phyloP scores from a whole-genome alignment of 2,329 filamentous ascomycete genomes.

The Apiospora arundinis region DNA sequence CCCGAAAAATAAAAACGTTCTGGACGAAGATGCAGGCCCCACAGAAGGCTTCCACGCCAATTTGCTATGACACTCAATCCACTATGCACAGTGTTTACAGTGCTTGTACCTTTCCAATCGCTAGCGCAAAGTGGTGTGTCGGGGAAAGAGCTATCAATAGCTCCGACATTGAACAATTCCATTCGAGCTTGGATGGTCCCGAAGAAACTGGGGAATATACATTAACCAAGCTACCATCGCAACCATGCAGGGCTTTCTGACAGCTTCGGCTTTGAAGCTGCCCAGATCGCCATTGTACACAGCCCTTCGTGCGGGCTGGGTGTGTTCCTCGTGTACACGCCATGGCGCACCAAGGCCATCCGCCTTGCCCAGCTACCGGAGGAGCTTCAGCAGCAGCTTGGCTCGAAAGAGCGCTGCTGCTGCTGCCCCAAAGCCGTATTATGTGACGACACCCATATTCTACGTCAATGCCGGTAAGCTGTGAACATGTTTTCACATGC shows the following conservation, averaged over 20 bases:
- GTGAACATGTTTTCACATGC: background rate
- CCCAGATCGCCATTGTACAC: background rate
- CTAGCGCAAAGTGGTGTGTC: background rate
- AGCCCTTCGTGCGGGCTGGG: constrained; percentile 14
- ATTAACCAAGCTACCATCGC: constrained; percentile 1
- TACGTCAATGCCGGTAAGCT: constrained; percentile 91
- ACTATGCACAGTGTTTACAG: constrained; percentile 1
- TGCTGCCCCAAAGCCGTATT: constrained; percentile 89
- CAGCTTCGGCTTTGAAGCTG: constrained; percentile 16
- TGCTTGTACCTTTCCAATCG: background rate
- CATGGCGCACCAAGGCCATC: background rate
- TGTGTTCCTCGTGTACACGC: background rate
- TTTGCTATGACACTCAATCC: background rate
- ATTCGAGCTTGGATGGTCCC: background rate
- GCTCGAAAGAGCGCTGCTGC: constrained; percentile 24
- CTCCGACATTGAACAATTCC: constrained; percentile 8
- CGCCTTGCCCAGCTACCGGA: constrained; percentile 1
- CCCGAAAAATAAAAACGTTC: constrained; percentile 12
- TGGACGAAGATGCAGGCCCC: constrained; percentile 1
- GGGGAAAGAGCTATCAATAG: background rate
- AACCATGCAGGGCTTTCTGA: constrained; percentile 17
- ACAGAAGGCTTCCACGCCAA: background rate
- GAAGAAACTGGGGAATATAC: background rate
- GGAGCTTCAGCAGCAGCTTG: constrained; percentile 28
- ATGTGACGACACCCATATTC: constrained; percentile 96